A percentile compares a stretch with the other conserved stretches of the same genome.
phyloP scores from a whole-genome alignment of 148 eudicot species.

The Rhododendron molle region DNA sequence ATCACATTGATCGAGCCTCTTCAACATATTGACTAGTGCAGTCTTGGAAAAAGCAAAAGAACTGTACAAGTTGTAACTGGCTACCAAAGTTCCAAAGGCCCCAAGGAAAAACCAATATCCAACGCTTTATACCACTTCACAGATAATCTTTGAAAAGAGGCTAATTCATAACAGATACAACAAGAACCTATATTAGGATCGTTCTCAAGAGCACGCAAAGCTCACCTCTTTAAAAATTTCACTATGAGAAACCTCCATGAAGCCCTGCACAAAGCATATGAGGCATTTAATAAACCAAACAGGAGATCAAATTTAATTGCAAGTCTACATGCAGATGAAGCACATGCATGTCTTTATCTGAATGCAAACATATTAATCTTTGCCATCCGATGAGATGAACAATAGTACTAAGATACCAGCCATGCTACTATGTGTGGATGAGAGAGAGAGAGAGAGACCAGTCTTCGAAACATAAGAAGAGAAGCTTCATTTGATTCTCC shows the following conservation, averaged over 20 bases:
- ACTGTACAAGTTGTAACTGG: not conserved
- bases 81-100: not conserved
- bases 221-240: slow-evolving; percentile 88
- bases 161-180: not conserved
- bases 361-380: not conserved
- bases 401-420: not conserved
- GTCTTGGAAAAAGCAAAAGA: not conserved
- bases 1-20: no score
- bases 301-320: not conserved
- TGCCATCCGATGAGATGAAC: not conserved
- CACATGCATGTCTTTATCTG: not conserved
- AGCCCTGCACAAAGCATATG: slow-evolving; percentile 48
- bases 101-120: not conserved
- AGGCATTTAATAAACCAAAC: slow-evolving; percentile 7
- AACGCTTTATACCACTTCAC: not conserved
- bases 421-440: not conserved
- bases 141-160: not conserved
- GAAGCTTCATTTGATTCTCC: slow-evolving; percentile 83
- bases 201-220: not conserved
- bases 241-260: slow-evolving; percentile 59
- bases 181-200: not conserved
- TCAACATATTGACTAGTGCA: not conserved
- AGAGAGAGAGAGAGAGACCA: slow-evolving; percentile 35
- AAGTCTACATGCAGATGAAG: not conserved
- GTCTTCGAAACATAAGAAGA: slow-evolving; percentile 50